Conservation (phyloP, 768 basidiomycete genomes). For the Hygrophorus russula region DNA sequence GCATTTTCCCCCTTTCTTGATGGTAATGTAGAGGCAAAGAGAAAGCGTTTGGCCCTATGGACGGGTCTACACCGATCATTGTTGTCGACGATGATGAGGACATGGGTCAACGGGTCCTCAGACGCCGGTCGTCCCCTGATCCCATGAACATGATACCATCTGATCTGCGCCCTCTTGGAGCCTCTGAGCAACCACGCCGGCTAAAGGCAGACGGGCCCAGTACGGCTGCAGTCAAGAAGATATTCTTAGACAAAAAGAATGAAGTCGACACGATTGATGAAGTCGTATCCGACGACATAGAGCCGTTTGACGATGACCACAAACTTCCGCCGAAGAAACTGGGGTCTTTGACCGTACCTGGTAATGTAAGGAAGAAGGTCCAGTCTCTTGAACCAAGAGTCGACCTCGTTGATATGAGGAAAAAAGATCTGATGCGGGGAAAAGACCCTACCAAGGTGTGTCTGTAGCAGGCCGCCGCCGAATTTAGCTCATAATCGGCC, state of each 20-base stretch:
- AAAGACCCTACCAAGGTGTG: conserved; percentile 1
- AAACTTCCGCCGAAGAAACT: neutral
- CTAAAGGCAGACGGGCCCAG: neutral
- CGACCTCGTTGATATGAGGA: neutral
- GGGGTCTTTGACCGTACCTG: too few species aligned
- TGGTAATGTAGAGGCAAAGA: too few species aligned
- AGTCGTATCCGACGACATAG: neutral
- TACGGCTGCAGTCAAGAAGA: neutral
- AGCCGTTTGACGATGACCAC: neutral
- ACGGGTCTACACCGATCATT: neutral
- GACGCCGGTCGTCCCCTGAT: conserved; percentile 6
- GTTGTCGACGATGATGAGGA: conserved; percentile 8
- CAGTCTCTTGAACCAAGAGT: neutral
- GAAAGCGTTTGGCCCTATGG: neutral
- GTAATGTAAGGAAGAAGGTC: neutral
- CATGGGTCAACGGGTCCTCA: neutral
- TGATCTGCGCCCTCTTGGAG: neutral
- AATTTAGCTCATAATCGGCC: neutral
- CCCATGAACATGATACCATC: conserved; percentile 5
- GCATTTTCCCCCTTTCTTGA: too few species aligned
- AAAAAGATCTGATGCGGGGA: neutral
- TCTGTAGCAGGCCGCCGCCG: too few species aligned
- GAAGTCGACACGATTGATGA: conserved; percentile 4
- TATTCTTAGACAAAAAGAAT: neutral
- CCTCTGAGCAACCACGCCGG: neutral